These are phyloP conservation scores for Aschersonia sp. DNA, from an alignment of 2,329 filamentous ascomycete species.

Conservation along the genomic window DNA sequence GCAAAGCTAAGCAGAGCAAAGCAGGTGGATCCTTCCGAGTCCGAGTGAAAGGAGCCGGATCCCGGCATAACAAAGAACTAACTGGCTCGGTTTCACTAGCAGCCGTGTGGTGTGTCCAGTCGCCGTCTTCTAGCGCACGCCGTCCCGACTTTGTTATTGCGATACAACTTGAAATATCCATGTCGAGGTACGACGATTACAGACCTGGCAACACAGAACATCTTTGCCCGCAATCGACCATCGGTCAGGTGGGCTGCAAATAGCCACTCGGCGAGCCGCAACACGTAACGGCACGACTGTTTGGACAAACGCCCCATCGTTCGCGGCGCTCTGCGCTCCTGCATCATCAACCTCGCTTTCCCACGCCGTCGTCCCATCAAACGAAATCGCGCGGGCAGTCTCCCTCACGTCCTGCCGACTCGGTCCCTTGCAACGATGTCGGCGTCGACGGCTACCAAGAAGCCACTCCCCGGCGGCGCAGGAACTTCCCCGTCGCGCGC, in stretches of 20 bases:
- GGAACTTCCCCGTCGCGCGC: slow-evolving; percentile 22
- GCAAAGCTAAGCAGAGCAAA: background rate
- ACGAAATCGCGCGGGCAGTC: too few species aligned
- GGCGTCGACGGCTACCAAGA: slow-evolving; percentile 41
- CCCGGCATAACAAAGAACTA: background rate
- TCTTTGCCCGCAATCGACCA: background rate
- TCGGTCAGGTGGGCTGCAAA: background rate
- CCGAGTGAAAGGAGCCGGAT: background rate
- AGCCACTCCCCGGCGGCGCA: slow-evolving; percentile 31
- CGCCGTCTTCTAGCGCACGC: background rate
- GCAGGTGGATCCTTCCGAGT: background rate
- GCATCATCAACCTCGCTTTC: background rate
- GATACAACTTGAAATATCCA: background rate
- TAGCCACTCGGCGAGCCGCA: slow-evolving; percentile 1
- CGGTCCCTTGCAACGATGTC: slow-evolving; percentile 4
- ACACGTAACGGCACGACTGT: background rate
- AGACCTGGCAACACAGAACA: background rate
- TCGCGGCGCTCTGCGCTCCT: slow-evolving; percentile 1
- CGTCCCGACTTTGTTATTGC: background rate
- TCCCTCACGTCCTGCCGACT: background rate
- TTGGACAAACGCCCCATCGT: background rate
- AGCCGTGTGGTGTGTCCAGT: background rate
- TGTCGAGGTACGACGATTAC: background rate
- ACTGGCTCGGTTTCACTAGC: background rate
- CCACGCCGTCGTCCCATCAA: too few species aligned